Conservation (phyloP, 1,284 basidiomycete genomes). For the Somion occarium region DNA sequence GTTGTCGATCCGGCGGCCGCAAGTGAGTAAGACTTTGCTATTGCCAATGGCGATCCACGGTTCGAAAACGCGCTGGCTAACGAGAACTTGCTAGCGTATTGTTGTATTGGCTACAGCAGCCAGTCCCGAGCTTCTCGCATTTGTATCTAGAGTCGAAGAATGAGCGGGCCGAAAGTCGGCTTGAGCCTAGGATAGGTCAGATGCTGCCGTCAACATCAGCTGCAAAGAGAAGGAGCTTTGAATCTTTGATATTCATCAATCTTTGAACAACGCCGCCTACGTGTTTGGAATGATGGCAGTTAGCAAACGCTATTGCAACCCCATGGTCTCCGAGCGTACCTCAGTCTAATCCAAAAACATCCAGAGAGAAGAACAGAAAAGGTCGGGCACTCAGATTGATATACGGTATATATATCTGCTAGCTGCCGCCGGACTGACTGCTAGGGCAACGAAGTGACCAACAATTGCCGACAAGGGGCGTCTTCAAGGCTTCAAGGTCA, state of each 20-base stretch:
- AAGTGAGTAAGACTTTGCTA: too few relatives aligned
- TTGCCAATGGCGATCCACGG: too few relatives aligned
- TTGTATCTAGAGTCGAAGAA: background rate
- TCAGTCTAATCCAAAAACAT: background rate
- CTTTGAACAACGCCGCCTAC: background rate
- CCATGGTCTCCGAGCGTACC: background rate
- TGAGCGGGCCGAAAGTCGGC: background rate
- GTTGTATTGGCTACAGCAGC: too few relatives aligned
- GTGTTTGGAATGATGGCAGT: background rate
- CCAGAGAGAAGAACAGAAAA: too few relatives aligned
- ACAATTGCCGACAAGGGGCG: background rate
- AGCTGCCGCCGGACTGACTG: too few relatives aligned
- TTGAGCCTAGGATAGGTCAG: background rate
- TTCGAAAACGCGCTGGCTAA: too few relatives aligned
- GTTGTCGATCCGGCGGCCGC: too few relatives aligned
- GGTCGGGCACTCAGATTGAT: too few relatives aligned
- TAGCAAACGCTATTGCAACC: background rate
- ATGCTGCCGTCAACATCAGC: background rate
- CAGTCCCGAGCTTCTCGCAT: background rate
- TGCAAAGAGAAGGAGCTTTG: background rate
- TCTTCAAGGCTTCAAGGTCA: background rate
- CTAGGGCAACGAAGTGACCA: background rate
- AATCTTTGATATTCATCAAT: background rate
- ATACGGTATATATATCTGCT: too few relatives aligned
- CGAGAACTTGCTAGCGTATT: too few relatives aligned